phyloP scores from a whole-genome alignment of 1,139 yeast species.

The Geotrichum histeridarum region DNA sequence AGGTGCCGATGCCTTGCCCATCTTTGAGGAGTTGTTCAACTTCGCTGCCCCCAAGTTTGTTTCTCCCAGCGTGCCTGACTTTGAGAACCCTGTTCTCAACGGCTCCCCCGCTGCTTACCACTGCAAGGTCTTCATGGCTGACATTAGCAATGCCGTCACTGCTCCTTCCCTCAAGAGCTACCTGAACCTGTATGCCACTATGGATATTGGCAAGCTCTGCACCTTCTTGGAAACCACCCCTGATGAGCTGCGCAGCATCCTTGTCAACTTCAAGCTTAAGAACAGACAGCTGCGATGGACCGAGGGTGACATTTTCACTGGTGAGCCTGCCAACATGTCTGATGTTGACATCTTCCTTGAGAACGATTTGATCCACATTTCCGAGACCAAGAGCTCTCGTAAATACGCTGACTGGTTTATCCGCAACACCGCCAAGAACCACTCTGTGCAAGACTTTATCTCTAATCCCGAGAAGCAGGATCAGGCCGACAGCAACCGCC shows the following conservation, averaged over 20 bases:
- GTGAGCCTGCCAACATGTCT: slow-evolving; percentile 40
- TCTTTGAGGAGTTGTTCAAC: slow-evolving; percentile 44
- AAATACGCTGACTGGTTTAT: slow-evolving; percentile 49
- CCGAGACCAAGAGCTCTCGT: slow-evolving; percentile 44
- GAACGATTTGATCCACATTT: slow-evolving; percentile 42
- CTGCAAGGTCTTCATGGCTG: slow-evolving; percentile 42
- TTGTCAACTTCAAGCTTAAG: slow-evolving; percentile 44
- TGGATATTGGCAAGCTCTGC: slow-evolving; percentile 43
- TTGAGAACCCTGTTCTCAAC: slow-evolving; percentile 33
- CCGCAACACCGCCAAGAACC: slow-evolving; percentile 45
- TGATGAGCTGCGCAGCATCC: slow-evolving; percentile 36
- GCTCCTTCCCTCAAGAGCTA: slow-evolving; percentile 44
- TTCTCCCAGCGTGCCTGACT: slow-evolving; percentile 40
- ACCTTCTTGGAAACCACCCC: slow-evolving; percentile 42
- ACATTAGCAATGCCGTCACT: slow-evolving; percentile 39
- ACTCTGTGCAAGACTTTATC: slow-evolving; percentile 42
- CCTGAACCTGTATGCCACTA: slow-evolving; percentile 44
- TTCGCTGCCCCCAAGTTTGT: slow-evolving; percentile 49
- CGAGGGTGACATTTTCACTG: slow-evolving; percentile 41
- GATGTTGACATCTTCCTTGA: slow-evolving; percentile 44
- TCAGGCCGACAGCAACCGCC: slow-evolving; percentile 13
- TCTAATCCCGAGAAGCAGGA: slow-evolving; percentile 34
- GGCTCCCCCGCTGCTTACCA: slow-evolving; percentile 44
- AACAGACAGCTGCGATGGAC: slow-evolving; percentile 45
- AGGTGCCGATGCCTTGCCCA: slow-evolving; percentile 41